Evolutionary conservation across 139 green algal genomes (phyloP), one percentile per base, ranked within the genome.

Genomic region (Trebouxia sp.): DNA sequence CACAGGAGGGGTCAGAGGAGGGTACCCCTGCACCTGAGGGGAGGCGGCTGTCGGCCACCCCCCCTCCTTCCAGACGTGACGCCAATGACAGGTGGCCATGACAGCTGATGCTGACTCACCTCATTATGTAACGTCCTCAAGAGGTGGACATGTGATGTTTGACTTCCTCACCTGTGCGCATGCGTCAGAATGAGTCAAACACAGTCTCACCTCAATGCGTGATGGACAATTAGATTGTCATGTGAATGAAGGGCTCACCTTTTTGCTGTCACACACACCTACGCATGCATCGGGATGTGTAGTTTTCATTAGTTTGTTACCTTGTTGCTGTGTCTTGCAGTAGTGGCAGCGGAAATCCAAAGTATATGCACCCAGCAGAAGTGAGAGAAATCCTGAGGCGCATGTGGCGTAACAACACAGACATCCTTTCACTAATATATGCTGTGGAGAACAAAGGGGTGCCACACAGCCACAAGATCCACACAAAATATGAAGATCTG

Each of bases 291-390:
- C 30, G 15, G 15, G 5, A 47, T 39, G 12, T 51, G n/a, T n/a
- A n/a, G n/a, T n/a, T n/a, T n/a, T n/a, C n/a, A n/a, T n/a, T n/a
- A n/a, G n/a, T n/a, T n/a, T n/a, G n/a, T n/a, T n/a, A n/a, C n/a
- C n/a, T n/a, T n/a, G n/a, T n/a, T n/a, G n/a, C n/a, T n/a, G 47
- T 53, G 47, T 5, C 14, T 1, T 6, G 15, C 10, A 74, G 24
- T 30, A 62, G 76, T 81, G 76, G 76, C 26, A 65, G 41, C n/a
- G 50, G 78, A 26, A 15, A 56, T 42, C 91, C 85, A 72, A 84
- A 91, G 62, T 96, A 91, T 84, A 87, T 97, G 76, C 93, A 90
- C 0, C 88, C 91, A 11, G 75, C 86, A 43, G 92, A 98, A 79
- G 93, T 95, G 41, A 82, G 88, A 56, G 90, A 92, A 55, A 80